Evolutionary conservation across 345 rosid species (phyloP), one percentile per base, ranked within the genome.

Genomic region (Eucalyptus guilfoylei): DNA sequence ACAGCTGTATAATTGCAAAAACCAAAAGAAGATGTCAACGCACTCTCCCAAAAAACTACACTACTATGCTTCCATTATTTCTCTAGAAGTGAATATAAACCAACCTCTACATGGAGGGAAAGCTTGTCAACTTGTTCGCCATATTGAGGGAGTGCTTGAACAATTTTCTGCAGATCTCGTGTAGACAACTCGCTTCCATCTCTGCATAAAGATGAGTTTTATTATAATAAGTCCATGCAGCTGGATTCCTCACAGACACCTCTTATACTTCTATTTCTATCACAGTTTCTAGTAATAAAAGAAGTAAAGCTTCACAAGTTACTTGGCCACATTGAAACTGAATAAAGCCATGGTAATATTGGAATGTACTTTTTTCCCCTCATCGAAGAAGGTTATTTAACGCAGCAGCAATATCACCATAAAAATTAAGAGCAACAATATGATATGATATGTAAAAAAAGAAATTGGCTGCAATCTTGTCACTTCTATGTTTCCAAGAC

Each of bases 71-170:
- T 86, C 54, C 58, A 49, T 30, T 32, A 47, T 50, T 48, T 28
- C 52, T 30, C 58, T 34, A 14, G 24, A 47, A 48, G 58, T 86
- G 13, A 86, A 86, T 15, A 48, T 30, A 48, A 48, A 89, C 94
- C 89, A 92, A 97, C 99, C 99, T 97, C 99, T 47, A 97, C 96
- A 89, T 97, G 99, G 89, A 94, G 95, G 87, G 99, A 94, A 80
- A 97, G 97, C 93, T 94, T 96, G 85, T 97, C 99, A 85, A 94
- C 93, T 93, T 93, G 94, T 91, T 97, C 98, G 21, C 94, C 96
- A 89, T 96, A 97, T 90, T 95, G 94, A 24, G 99, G 98, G 93
- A 97, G 93, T 80, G 99, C 94, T 92, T 97, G 99, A 92, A 97
- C 99, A 90, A 97, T 94, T 93, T 96, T 97, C 93, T 96, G 99